Base-by-base conservation (phyloP, 2,329 filamentous ascomycete species). In the Fusarium sp. region DNA sequence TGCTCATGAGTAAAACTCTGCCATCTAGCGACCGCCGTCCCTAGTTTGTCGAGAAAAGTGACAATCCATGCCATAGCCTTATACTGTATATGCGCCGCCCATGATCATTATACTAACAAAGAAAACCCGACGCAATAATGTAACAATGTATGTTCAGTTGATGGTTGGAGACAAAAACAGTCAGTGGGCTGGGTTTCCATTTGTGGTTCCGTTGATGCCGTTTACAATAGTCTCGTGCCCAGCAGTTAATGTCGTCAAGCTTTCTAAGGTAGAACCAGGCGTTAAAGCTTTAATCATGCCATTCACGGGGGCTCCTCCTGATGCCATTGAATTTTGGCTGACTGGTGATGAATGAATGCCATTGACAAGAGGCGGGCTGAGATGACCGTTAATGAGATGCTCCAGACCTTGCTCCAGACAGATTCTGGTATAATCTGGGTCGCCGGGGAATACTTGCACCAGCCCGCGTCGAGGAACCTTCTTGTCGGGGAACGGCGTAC, bases 401-500 rank as follows among this genome's bases (percentile, higher is more conserved):
- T 82, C 80, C 9, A 90, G 81, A n/a, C 87, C 86, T 77, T 90
- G 88, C 65, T 89, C 86, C 57, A 84, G 79, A 75, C 86, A 89
- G 20, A 90, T 78, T 35, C 83, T 83, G 30, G 80, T 80, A 70
- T 89, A 90, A 33, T 90, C 88, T 5, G 88, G 85, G 54, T 91
- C 89, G 46, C 86, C 83, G 10, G 86, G 84, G 15, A 82, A 81
- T 4, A 90, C 86, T 23, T 85, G 84, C 6, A 85, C 78, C 15
- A 90, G 74, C 8, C 88, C 84, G 37, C 86, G 84, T 40, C 89
- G 85, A 6, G 88, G 88, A 18, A 89, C 85, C 41, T 85, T 84
- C 30, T 82, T 81, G 62, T 89, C 87, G 10, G 85, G 85, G 70
- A 88, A 88, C 6, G 89, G 87, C 14, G 83, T 84, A 59, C 80